phyloP scores from a whole-genome alignment of 345 rosid genomes.

The Brassica cretica region DNA sequence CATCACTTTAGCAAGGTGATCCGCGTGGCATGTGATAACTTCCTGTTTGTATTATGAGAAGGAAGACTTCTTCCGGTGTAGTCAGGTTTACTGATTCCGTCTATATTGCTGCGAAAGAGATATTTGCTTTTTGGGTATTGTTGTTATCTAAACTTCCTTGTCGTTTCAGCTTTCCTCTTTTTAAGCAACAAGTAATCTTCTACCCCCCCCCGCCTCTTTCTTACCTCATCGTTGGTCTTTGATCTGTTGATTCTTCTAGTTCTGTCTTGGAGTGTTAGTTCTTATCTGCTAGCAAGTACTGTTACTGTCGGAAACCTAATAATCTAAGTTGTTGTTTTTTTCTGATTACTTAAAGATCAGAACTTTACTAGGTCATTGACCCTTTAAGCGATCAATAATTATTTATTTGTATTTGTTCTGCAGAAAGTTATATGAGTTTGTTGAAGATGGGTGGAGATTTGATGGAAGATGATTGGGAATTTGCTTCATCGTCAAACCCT shows the following conservation, averaged over 20 bases:
- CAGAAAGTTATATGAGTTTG: constrained; percentile 21
- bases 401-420: background rate
- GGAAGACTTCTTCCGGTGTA: constrained; percentile 7
- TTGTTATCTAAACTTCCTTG: background rate
- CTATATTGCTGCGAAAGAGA: background rate
- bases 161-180: constrained; percentile 21
- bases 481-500: constrained; percentile 50
- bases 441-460: constrained; percentile 72
- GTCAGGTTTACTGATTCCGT: background rate
- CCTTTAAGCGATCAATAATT: background rate
- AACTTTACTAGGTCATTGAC: constrained; percentile 13
- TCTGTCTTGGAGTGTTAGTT: background rate
- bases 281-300: constrained; percentile 10
- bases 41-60: background rate
- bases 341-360: background rate
- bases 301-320: constrained; percentile 1
- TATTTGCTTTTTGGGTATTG: constrained; percentile 1
- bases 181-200: constrained; percentile 37
- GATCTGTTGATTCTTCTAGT: background rate
- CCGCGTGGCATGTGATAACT: constrained; percentile 4
- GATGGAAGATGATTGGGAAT: constrained; percentile 85
- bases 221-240: background rate
- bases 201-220: constrained; percentile 1
- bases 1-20: background rate
- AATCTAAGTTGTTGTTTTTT: background rate